These are phyloP conservation scores for Paragyromitra xinjiangensis DNA, from an alignment of 495 filamentous ascomycete species.

Conservation along the genomic window DNA sequence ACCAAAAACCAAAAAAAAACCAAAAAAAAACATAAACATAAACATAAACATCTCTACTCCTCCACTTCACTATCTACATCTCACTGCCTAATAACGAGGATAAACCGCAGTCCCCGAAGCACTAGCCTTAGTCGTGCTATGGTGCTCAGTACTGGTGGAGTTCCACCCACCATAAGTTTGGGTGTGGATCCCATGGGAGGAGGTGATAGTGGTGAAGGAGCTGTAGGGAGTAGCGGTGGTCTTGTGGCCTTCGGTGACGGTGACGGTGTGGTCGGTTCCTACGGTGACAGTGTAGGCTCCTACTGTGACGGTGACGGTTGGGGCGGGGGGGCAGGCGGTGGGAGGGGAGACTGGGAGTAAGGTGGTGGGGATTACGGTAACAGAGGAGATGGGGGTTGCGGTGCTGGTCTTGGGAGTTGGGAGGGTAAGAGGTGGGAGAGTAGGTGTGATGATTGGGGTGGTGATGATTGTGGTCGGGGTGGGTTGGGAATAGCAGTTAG, in stretches of 20 bases:
- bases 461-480: constrained; percentile 7
- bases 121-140: background rate
- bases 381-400: background rate
- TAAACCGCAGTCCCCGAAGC: constrained; percentile 6
- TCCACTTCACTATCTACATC: background rate
- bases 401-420: background rate
- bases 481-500: constrained; percentile 9
- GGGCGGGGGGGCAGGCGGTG: constrained; percentile 7
- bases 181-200: background rate
- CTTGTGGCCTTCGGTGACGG: constrained; percentile 14
- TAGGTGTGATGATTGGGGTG: background rate
- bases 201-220: background rate
- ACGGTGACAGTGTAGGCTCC: constrained; percentile 15
- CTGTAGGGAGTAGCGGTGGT: background rate
- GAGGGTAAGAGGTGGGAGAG: background rate
- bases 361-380: background rate
- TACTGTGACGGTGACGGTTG: constrained; percentile 25
- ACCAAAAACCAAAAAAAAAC: background rate
- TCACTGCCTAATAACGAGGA: background rate
- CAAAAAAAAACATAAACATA: background rate
- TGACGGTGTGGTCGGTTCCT: constrained; percentile 16
- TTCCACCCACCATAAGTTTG: constrained; percentile 17
- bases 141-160: background rate
- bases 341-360: background rate
- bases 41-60: background rate